Conservation (phyloP, 169 alveolate species). For the Plasmodium yoelii region DNA sequence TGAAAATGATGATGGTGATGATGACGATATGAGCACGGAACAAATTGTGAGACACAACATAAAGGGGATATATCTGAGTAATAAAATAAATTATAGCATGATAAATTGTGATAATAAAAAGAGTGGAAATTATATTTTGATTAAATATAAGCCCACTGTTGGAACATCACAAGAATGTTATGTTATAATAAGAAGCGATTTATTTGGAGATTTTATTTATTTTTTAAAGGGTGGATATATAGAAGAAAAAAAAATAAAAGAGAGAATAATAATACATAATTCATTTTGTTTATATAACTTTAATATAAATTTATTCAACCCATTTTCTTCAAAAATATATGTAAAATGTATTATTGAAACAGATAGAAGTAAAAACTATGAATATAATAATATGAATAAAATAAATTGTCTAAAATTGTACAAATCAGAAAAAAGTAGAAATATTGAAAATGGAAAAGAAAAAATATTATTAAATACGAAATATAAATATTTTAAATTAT, state of each 20-base stretch:
- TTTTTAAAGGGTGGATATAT: conserved; percentile 27
- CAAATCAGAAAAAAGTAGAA: neutral
- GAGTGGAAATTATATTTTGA: neutral
- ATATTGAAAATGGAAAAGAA: neutral
- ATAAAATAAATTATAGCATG: conserved; percentile 24
- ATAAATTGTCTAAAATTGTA: neutral
- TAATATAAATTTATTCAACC: conserved; percentile 41
- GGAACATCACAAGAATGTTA: conserved; percentile 53
- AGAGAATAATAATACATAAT: conserved; percentile 42
- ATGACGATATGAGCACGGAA: too few relatives aligned
- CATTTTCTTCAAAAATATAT: conserved; percentile 33
- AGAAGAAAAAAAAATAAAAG: conserved; percentile 60
- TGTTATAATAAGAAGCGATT: conserved; percentile 24
- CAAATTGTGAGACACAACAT: neutral
- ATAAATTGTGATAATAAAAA: neutral
- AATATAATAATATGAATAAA: too few relatives aligned
- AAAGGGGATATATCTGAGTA: conserved; percentile 57
- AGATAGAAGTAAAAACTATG: neutral
- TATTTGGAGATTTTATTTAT: conserved; percentile 58
- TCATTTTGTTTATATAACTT: conserved; percentile 39
- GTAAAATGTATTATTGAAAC: conserved; percentile 28
- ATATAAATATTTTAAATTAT: conserved; percentile 22
- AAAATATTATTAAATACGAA: conserved; percentile 23
- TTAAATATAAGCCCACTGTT: conserved; percentile 44
- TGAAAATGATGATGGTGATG: too few relatives aligned